Evolutionary conservation across 2,329 filamentous ascomycete genomes (phyloP).

Genomic region (Verticillium dahliae): DNA sequence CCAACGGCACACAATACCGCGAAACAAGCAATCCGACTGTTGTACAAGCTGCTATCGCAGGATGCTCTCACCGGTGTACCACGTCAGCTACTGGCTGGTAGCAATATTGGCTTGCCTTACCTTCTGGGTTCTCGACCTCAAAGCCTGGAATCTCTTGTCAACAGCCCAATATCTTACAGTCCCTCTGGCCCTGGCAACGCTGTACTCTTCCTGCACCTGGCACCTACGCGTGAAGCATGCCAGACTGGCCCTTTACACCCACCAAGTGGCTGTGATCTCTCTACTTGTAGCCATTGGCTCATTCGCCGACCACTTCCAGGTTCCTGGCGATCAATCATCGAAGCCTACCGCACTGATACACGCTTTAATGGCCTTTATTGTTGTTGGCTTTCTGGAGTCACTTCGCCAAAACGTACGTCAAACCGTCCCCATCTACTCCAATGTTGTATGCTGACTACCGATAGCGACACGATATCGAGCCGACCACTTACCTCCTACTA

Average conservation of each 20-base stretch:
- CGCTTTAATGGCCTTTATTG: background rate
- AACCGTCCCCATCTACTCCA: background rate
- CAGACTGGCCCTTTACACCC: background rate
- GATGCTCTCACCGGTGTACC: background rate
- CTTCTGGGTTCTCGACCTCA: background rate
- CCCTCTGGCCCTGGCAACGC: background rate
- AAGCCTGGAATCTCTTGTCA: background rate
- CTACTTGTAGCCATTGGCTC: background rate
- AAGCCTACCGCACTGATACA: background rate
- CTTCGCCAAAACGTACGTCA: background rate
- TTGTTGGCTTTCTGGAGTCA: background rate
- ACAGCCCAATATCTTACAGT: background rate
- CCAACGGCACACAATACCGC: too few relatives aligned
- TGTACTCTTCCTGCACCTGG: background rate
- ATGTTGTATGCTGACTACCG: background rate
- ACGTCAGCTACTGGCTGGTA: background rate
- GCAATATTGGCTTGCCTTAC: background rate
- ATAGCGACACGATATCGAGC: background rate
- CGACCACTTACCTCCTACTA: background rate
- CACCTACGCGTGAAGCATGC: background rate
- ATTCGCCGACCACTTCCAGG: background rate
- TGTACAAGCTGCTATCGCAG: background rate
- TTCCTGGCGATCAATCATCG: background rate
- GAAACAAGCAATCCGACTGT: too few relatives aligned
- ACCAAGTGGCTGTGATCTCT: background rate